These are phyloP conservation scores for Pseudocercospora fuligena DNA, from an alignment of 2,329 filamentous ascomycete genomes.

Conservation along the genomic window DNA sequence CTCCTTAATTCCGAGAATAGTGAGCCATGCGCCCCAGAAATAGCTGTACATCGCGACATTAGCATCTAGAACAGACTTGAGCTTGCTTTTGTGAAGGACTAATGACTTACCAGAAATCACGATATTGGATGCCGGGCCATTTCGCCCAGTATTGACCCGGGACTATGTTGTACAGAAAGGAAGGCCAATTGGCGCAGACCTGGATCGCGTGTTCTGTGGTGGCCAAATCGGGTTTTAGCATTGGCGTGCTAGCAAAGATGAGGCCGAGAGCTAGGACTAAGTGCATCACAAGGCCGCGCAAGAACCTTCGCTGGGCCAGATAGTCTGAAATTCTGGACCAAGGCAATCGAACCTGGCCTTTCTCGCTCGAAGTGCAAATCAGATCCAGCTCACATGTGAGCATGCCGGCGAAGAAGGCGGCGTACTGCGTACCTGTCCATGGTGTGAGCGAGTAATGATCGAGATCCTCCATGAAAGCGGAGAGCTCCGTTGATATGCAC, in stretches of 20 bases:
- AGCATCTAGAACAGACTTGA: neutral
- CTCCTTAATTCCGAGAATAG: slow-evolving; percentile 25
- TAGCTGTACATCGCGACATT: slow-evolving; percentile 43
- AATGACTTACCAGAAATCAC: slow-evolving; percentile 15
- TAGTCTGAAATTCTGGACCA: slow-evolving; percentile 19
- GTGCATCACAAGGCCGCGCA: slow-evolving; percentile 21
- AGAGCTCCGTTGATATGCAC: neutral
- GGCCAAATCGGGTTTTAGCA: neutral
- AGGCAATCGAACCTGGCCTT: slow-evolving; percentile 15
- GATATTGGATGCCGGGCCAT: slow-evolving; percentile 7
- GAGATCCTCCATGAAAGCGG: neutral
- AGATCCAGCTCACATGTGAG: slow-evolving; percentile 65
- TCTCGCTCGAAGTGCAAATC: slow-evolving; percentile 48
- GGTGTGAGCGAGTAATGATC: neutral
- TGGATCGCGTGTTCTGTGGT: slow-evolving; percentile 9
- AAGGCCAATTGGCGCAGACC: slow-evolving; percentile 16
- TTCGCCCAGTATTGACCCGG: slow-evolving; percentile 11
- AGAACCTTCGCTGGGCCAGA: slow-evolving; percentile 5
- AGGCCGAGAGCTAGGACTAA: slow-evolving; percentile 20
- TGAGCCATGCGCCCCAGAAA: slow-evolving; percentile 59
- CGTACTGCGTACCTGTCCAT: slow-evolving; percentile 58
- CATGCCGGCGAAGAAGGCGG: slow-evolving; percentile 66
- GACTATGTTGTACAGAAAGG: slow-evolving; percentile 11
- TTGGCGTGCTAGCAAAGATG: slow-evolving; percentile 20
- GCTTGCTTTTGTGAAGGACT: neutral